Evolutionary conservation across 1,284 basidiomycete genomes (phyloP).

Genomic region (Irpex sp.): DNA sequence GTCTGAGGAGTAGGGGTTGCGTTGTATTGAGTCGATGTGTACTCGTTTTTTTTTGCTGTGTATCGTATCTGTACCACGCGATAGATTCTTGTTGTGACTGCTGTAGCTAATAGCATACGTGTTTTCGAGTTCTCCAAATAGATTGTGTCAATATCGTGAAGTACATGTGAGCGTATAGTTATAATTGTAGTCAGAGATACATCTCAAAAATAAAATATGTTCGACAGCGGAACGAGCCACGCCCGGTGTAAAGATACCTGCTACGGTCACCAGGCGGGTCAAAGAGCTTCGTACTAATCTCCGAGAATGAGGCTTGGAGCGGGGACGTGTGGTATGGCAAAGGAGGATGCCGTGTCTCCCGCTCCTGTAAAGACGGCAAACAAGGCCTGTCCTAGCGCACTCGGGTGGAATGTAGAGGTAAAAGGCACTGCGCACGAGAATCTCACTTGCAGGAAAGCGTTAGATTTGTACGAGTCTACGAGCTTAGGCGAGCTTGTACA

Average conservation of each 20-base stretch:
- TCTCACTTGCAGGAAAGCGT: background rate
- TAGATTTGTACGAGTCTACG: background rate
- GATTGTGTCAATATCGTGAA: background rate
- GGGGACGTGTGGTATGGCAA: conserved; percentile 17
- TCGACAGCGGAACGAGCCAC: conserved; percentile 26
- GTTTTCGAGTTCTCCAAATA: background rate
- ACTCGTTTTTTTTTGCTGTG: too few relatives aligned
- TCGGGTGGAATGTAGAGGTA: background rate
- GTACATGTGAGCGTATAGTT: background rate
- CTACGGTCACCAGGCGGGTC: conserved; percentile 14
- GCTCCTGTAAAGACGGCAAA: conserved; percentile 3
- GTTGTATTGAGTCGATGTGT: too few relatives aligned
- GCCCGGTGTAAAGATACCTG: conserved; percentile 5
- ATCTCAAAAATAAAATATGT: too few relatives aligned
- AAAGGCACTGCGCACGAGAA: background rate
- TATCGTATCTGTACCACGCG: background rate
- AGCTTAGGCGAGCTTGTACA: background rate
- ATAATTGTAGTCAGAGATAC: too few relatives aligned
- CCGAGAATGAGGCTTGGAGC: conserved; percentile 9
- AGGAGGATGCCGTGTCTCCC: conserved; percentile 12
- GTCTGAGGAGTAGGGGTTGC: conserved; percentile 50
- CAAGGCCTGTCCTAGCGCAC: background rate
- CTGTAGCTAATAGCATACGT: background rate
- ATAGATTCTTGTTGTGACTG: background rate
- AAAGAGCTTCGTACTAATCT: conserved; percentile 20